These are phyloP conservation scores for Plasmodium gaboni DNA, from an alignment of 169 alveolate genomes.

Conservation along the genomic window DNA sequence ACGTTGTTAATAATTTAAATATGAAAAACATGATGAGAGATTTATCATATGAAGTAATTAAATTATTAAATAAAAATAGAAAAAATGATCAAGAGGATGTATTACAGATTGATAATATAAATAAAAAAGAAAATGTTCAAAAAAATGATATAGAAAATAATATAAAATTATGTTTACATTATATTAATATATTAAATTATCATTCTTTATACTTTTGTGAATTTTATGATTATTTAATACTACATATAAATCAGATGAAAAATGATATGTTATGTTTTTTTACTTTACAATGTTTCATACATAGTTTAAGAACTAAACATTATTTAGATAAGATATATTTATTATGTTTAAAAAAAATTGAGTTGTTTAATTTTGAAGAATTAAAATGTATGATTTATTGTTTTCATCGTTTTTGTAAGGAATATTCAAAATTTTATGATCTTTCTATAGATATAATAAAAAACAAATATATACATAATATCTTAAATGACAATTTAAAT, in stretches of 20 bases:
- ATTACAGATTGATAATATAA: too few relatives aligned
- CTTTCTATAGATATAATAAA: background rate
- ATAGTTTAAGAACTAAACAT: slow-evolving; percentile 64
- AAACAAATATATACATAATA: background rate
- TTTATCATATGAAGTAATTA: slow-evolving; percentile 34
- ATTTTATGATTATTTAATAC: slow-evolving; percentile 32
- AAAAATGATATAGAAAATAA: background rate
- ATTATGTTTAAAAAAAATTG: slow-evolving; percentile 19
- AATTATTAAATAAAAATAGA: background rate
- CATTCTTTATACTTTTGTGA: slow-evolving; percentile 36
- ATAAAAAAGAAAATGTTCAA: background rate
- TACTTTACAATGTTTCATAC: slow-evolving; percentile 27
- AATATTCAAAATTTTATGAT: slow-evolving; percentile 39
- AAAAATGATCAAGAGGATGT: background rate
- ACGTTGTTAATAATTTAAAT: background rate
- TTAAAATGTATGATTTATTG: slow-evolving; percentile 18
- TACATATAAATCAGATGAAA: slow-evolving; percentile 14
- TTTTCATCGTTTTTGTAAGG: slow-evolving; percentile 65
- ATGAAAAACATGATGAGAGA: slow-evolving; percentile 42
- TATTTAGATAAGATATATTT: slow-evolving; percentile 16
- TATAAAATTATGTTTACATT: slow-evolving; percentile 27
- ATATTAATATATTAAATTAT: slow-evolving; percentile 12
- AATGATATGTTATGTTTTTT: slow-evolving; percentile 14
- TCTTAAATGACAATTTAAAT: background rate
- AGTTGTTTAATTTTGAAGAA: background rate